Base-by-base conservation (phyloP, 345 rosid genomes). In the Xanthoceras sorbifolium region DNA sequence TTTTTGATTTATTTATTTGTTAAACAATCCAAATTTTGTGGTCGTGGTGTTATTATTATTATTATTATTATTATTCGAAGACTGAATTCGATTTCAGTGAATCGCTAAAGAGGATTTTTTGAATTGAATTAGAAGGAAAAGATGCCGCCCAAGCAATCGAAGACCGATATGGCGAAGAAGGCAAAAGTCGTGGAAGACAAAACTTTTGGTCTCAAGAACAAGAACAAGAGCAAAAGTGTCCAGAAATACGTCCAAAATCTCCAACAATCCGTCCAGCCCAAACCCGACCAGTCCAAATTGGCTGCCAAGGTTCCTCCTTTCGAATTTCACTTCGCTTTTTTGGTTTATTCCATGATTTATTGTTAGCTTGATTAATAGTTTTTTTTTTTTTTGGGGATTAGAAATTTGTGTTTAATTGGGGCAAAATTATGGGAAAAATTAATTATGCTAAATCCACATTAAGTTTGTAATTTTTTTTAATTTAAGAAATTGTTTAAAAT, bases 101-200 rank as follows among this genome's bases (percentile, higher is more conserved):
- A 50, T 42, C 11, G 1, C 0, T 42, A 50, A 17, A 50, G 2
- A 6, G 17, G 22, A 15, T 50, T 4, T 15, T 63, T 65, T 50
- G 64, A 75, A 64, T 75, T 34, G 28, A 18, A 38, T 34, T 66
- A 7, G 79, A 77, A 61, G 69, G 91, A 57, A 20, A 78, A 61
- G 75, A 91, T 93, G 98, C 97, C 97, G 29, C 98, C 99, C 59
- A 92, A 90, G 82, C 88, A 84, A 83, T 82, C 97, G 25, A 93
- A 95, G 83, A 86, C 89, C 48, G 98, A 94, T 82, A 60, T 94
- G 76, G 92, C 98, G 79, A 93, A 91, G 87, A 94, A 94, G 89
- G 98, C 93, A 84, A 94, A 94, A 84, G 61, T 90, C 74, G 95
- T 93, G 29, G 98, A 94, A 82, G 98, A 93, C 89, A 94, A 90